Evolutionary conservation across 169 alveolate genomes (phyloP).

Genomic region (Plasmodium berghei): DNA sequence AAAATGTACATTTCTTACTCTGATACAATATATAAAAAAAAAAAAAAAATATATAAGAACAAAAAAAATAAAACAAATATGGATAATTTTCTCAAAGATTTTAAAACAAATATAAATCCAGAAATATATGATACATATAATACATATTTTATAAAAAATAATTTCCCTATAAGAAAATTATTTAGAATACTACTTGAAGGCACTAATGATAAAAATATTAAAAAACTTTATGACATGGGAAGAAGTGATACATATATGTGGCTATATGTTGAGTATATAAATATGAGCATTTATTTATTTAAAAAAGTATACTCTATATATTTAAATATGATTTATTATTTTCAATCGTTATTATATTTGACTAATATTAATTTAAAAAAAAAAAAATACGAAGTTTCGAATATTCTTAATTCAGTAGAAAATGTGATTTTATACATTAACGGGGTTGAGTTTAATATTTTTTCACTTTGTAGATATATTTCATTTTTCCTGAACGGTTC

Average conservation of each 20-base stretch:
- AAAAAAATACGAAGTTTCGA: conserved; percentile 4
- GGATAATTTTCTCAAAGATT: conserved; percentile 28
- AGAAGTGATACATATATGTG: conserved; percentile 70
- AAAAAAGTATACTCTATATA: conserved; percentile 33
- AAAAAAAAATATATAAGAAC: background rate
- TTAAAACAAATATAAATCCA: conserved; percentile 34
- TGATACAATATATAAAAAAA: background rate
- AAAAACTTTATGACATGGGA: conserved; percentile 62
- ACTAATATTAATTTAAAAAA: conserved; percentile 37
- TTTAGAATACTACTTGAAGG: conserved; percentile 54
- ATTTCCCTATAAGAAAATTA: conserved; percentile 59
- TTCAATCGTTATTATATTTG: conserved; percentile 40
- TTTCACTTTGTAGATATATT: conserved; percentile 25
- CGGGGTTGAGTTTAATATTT: conserved; percentile 21
- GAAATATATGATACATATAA: conserved; percentile 29
- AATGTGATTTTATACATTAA: conserved; percentile 33
- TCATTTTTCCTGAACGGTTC: too few species aligned
- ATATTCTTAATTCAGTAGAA: conserved; percentile 8
- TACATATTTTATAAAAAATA: conserved; percentile 61
- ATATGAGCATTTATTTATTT: conserved; percentile 55
- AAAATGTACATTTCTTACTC: background rate
- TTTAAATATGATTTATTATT: conserved; percentile 33
- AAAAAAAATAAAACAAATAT: background rate
- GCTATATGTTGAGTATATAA: conserved; percentile 48
- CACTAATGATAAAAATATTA: conserved; percentile 19